These are phyloP conservation scores for Lachnellula subtilissima DNA, from an alignment of 2,329 filamentous ascomycete genomes.

Conservation along the genomic window DNA sequence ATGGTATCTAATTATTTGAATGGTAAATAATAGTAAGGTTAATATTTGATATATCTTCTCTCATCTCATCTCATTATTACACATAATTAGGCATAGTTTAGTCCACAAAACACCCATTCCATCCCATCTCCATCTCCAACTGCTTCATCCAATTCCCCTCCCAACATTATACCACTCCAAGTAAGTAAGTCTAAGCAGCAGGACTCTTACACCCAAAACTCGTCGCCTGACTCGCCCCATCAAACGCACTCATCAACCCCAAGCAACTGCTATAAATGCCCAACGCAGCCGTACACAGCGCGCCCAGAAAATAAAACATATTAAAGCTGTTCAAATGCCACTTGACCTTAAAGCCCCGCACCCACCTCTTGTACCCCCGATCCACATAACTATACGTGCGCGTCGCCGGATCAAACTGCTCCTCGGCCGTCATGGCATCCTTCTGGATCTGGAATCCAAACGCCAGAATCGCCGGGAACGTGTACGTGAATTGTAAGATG, in stretches of 20 bases:
- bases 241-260: slow-evolving; percentile 8
- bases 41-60: too few species aligned
- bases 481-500: slow-evolving; percentile 44
- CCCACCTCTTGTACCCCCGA: slow-evolving; percentile 11
- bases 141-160: too few species aligned
- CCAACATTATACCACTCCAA: too few species aligned
- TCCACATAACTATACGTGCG: slow-evolving; percentile 7
- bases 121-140: too few species aligned
- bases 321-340: not conserved
- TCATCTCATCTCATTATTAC: too few species aligned
- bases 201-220: slow-evolving; percentile 4
- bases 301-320: slow-evolving; percentile 11
- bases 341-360: slow-evolving; percentile 14
- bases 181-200: not conserved
- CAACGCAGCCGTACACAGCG: slow-evolving; percentile 19
- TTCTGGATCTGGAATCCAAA: slow-evolving; percentile 26
- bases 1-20: too few species aligned
- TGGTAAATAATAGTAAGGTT: too few species aligned
- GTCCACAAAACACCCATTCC: too few species aligned
- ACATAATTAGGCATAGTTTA: too few species aligned
- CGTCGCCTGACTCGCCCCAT: slow-evolving; percentile 2
- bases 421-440: slow-evolving; percentile 26
- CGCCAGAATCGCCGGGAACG: slow-evolving; percentile 38
- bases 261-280: slow-evolving; percentile 21
- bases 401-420: slow-evolving; percentile 27